Evolutionary conservation across 257 asterid species (phyloP), one percentile per base, ranked within the genome.

Genomic region (Asclepias syriaca): DNA sequence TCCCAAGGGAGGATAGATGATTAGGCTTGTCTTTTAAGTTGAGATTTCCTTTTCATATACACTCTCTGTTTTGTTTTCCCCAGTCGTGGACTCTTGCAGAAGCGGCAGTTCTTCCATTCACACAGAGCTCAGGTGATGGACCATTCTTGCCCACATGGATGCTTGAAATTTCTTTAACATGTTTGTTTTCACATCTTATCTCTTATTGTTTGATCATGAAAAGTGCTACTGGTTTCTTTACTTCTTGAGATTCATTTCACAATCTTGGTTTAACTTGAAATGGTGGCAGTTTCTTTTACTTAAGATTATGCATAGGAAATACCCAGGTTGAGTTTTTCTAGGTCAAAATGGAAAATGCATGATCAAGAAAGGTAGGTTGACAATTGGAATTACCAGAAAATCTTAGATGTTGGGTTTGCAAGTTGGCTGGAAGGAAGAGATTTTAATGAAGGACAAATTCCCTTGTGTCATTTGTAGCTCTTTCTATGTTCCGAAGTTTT

Each of bases 51-150:
- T 71, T 64, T 65, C 65, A 50, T 49, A 7, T 59, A 4, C 60
- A 45, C 68, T 50, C 48, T 51, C 37, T 68, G 19, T 43, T 66
- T 48, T 29, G 58, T 39, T 56, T 16, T 22, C 68, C 19, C 72
- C 90, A 95, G 99, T 66, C 96, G 97, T 75, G 86, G 90, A 19
- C 96, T 88, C 81, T 78, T 95, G 91, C 96, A 88, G 86, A 95
- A 86, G 85, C 90, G 99, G 76, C 98, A 90, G 74, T 95, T 95
- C 84, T 95, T 92, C 81, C 99, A 95, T 81, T 95, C 99, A 21
- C 99, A 92, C 82, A 86, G 96, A 84, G 99, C 99, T 68, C 99
- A 95, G 87, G 99, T 95, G 85, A 90, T 83, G 24, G 6, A 37
- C 29, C 24, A 7, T 27, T 49, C 55, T 71, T n/a, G 39, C 73